Conservation (phyloP, 2,329 filamentous ascomycete genomes). For the Penicillium sp. region DNA sequence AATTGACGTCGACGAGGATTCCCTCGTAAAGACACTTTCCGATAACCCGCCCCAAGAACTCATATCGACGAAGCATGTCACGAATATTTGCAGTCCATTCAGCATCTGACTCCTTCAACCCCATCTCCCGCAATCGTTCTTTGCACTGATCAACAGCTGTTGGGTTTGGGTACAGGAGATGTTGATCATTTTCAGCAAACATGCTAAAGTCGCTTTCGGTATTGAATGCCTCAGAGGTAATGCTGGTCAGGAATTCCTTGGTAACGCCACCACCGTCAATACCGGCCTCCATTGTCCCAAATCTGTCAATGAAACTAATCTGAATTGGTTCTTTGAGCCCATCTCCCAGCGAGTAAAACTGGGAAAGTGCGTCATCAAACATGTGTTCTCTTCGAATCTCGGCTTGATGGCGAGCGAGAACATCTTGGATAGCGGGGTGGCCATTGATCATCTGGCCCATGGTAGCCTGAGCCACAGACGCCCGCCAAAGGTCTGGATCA, state of each 20-base stretch:
- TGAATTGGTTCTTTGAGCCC: slow-evolving; percentile 90
- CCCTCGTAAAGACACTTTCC: slow-evolving; percentile 98
- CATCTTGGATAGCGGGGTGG: slow-evolving; percentile 36
- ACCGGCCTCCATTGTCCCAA: slow-evolving; percentile 77
- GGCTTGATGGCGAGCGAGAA: slow-evolving; percentile 61
- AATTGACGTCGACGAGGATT: slow-evolving; percentile 85
- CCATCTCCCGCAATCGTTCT: slow-evolving; percentile 50
- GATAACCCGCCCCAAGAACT: slow-evolving; percentile 86
- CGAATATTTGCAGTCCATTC: slow-evolving; percentile 55
- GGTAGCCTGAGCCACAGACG: slow-evolving; percentile 48
- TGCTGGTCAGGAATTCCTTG: slow-evolving; percentile 89
- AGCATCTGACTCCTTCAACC: slow-evolving; percentile 49
- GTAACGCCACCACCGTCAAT: slow-evolving; percentile 97
- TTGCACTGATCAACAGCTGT: slow-evolving; percentile 64
- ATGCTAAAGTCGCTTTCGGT: slow-evolving; percentile 54
- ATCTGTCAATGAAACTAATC: slow-evolving; percentile 92
- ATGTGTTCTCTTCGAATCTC: slow-evolving; percentile 70
- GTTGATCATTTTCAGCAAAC: slow-evolving; percentile 79
- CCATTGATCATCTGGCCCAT: slow-evolving; percentile 39
- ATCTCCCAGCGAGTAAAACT: slow-evolving; percentile 76
- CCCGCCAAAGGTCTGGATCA: slow-evolving; percentile 70
- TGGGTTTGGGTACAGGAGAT: slow-evolving; percentile 84
- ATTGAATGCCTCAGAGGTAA: slow-evolving; percentile 78
- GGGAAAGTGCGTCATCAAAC: slow-evolving; percentile 77
- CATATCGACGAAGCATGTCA: slow-evolving; percentile 66